Evolutionary conservation across 2,329 filamentous ascomycete genomes (phyloP), one percentile per base, ranked within the genome.

Genomic region (Taxawa tesnikishii): DNA sequence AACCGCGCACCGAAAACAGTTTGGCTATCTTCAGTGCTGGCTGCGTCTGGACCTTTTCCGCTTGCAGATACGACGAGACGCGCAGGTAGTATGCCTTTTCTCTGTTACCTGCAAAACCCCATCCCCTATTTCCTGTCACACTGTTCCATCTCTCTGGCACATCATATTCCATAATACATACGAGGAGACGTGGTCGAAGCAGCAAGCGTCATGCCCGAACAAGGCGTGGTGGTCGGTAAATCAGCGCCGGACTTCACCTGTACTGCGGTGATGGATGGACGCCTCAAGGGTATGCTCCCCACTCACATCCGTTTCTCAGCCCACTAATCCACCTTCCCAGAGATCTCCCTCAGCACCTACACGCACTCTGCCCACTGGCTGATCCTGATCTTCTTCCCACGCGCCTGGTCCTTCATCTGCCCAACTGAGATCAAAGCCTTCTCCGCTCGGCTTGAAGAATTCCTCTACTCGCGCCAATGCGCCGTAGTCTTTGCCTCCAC

Each of bases 381-480:
- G 37, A 62, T 77, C 45, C 70, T 79, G 19, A 67, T 72, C 42
- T 78, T 78, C 62, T 72, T 77, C 53, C 74, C 74, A 36, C 73
- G 75, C 58, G 73, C 75, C 46, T 79, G 74, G 65, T 76, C 73
- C 43, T 78, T 77, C 44, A 72, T 78, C 50, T 78, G 73, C 60
- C 70, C 71, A 16, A 73, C 70, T 49, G 70, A 78, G 56, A 75
- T 78, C 56, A 67, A 74, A 47, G 71, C 73, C 48, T 78, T 70
- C 59, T 72, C 68, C 53, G 68, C 75, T 35, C 68, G 70, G 33
- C 62, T 70, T n/a, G 51, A 67, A 33, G 68, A 73, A 45, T 77
- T 78, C 56, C 40, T 51, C 26, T 58, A 60, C 38, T 62, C 59
- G 37, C 69, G 75, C 49, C 68, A 69, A 51, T 72, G 71, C 39